A percentile compares a stretch with the other conserved stretches of the same genome.
phyloP scores from a whole-genome alignment of 352 stramenopile genomes.

The Pilasporangium apinafurcum region DNA sequence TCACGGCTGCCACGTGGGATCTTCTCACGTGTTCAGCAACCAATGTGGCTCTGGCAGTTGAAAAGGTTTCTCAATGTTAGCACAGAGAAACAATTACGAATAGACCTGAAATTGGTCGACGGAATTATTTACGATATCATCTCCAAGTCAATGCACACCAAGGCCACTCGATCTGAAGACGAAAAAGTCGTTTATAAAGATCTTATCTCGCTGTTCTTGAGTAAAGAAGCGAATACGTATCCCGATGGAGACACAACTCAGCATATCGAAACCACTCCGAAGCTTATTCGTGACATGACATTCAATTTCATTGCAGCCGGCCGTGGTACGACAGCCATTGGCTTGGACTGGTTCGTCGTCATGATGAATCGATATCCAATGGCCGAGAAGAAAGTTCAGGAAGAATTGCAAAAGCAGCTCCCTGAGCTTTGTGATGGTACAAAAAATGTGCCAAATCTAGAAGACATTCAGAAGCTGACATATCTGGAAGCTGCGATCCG shows the following conservation, averaged over 20 bases:
- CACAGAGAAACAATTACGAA: slow-evolving; percentile 24
- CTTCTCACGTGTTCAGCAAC: slow-evolving; percentile 34
- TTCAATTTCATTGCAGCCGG: slow-evolving; percentile 70
- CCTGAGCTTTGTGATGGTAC: slow-evolving; percentile 19
- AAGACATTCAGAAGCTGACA: slow-evolving; percentile 37
- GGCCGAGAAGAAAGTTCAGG: slow-evolving; percentile 33
- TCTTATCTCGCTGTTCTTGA: slow-evolving; percentile 37
- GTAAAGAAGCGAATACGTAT: slow-evolving; percentile 25
- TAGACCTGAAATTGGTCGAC: slow-evolving; percentile 23
- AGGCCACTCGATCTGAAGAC: not conserved
- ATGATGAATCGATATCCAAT: slow-evolving; percentile 59
- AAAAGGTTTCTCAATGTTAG: slow-evolving; percentile 19
- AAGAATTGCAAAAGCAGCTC: slow-evolving; percentile 33
- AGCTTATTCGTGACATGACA: slow-evolving; percentile 55
- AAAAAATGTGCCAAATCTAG: slow-evolving; percentile 19
- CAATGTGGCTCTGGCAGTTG: slow-evolving; percentile 32
- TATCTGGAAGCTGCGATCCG: slow-evolving; percentile 61
- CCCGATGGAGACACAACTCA: slow-evolving; percentile 5
- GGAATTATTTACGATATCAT: slow-evolving; percentile 38
- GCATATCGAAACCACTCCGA: slow-evolving; percentile 12
- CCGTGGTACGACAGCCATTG: slow-evolving; percentile 61
- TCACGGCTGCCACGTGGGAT: slow-evolving; percentile 17
- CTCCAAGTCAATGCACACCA: slow-evolving; percentile 25
- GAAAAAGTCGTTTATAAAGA: slow-evolving; percentile 9
- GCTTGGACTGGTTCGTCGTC: slow-evolving; percentile 62